Evolutionary conservation across 192 early-diverging fungal species (phyloP).

Genomic region (Dimargaris cristalligena): DNA sequence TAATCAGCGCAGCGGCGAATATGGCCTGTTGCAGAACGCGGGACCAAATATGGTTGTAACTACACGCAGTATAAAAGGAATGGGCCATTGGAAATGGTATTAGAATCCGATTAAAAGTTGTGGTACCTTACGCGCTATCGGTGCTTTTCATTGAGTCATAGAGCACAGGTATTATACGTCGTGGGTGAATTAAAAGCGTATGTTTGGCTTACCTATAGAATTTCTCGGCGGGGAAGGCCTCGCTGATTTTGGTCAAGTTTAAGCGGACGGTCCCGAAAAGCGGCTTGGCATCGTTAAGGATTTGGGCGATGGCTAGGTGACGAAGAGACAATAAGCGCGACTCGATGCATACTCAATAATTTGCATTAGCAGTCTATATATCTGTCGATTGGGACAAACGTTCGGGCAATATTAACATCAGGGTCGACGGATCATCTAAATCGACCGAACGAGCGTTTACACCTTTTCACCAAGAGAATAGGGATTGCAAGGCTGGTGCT

Average conservation of each 20-base stretch:
- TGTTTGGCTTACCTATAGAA: not conserved
- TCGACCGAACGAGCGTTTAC: too few species aligned
- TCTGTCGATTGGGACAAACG: too few species aligned
- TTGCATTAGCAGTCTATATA: too few species aligned
- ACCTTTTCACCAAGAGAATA: too few species aligned
- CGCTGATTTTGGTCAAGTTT: not conserved
- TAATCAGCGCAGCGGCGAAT: slow-evolving; percentile 16
- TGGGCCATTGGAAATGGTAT: not conserved
- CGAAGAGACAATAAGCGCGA: too few species aligned
- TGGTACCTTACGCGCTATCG: not conserved
- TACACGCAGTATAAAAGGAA: not conserved
- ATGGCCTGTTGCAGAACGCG: slow-evolving; percentile 20
- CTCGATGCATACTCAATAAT: too few species aligned
- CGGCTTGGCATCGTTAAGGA: not conserved
- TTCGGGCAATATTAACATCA: too few species aligned
- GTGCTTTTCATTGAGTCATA: not conserved
- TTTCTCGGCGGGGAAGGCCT: not conserved
- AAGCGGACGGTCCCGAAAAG: not conserved
- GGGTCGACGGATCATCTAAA: too few species aligned
- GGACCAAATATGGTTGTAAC: slow-evolving; percentile 24
- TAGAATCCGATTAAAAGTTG: not conserved
- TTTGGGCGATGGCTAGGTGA: not conserved
- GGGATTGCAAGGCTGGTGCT: too few species aligned
- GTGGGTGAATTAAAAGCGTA: not conserved
- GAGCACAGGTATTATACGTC: not conserved